Percentiles rank a stretch among this genome's conserved stretches.
phyloP scores from a whole-genome alignment of 2,329 filamentous ascomycete species.

The Alternaria brassicae region DNA sequence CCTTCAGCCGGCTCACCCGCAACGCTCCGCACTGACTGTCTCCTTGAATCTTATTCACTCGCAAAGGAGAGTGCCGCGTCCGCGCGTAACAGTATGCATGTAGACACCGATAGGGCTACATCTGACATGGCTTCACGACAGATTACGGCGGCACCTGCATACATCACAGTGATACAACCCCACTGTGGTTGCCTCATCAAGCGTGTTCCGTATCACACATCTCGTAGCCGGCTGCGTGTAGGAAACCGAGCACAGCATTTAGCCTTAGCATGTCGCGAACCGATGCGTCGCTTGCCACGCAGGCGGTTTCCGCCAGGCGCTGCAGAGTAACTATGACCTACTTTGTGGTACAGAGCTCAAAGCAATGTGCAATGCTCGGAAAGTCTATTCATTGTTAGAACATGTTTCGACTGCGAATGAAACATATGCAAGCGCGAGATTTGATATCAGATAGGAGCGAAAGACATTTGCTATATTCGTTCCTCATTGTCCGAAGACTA shows the following conservation, averaged over 20 bases:
- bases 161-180: conserved; percentile 15
- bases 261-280: conserved; percentile 3
- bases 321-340: conserved; percentile 1
- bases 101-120: conserved; percentile 22
- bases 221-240: conserved; percentile 22
- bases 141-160: conserved; percentile 23
- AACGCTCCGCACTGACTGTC: background rate
- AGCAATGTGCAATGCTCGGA: background rate
- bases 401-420: background rate
- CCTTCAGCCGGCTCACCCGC: conserved; percentile 32
- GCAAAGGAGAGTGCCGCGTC: conserved; percentile 2
- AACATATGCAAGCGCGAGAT: background rate
- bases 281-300: conserved; percentile 7
- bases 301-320: conserved; percentile 14
- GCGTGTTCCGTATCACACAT: conserved; percentile 20
- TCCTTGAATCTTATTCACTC: conserved; percentile 8
- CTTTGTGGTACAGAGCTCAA: conserved; percentile 1
- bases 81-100: conserved; percentile 21
- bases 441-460: conserved; percentile 52
- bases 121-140: conserved; percentile 27
- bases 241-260: conserved; percentile 13
- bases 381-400: conserved; percentile 14
- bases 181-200: conserved; percentile 9
- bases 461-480: conserved; percentile 52
- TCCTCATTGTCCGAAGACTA: conserved; percentile 51